Percentiles rank a stretch among this genome's conserved stretches.
Conservation (phyloP, 1,284 basidiomycete species). For the Fomes fomentarius region DNA sequence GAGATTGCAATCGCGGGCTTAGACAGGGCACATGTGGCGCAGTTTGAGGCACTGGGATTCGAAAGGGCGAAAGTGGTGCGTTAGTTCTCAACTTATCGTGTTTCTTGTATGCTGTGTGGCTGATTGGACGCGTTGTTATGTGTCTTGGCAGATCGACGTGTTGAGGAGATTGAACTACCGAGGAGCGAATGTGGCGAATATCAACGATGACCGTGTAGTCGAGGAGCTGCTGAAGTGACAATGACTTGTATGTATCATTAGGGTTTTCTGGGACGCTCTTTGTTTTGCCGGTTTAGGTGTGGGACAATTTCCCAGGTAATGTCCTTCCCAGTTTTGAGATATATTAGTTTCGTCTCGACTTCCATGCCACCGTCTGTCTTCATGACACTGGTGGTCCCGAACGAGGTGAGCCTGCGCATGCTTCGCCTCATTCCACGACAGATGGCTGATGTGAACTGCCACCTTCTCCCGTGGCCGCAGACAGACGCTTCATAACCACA, state of each 20-base stretch:
- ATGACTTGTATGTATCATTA: conserved; percentile 14
- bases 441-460: too few relatives aligned
- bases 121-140: not conserved
- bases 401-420: too few relatives aligned
- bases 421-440: too few relatives aligned
- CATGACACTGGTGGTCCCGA: too few relatives aligned
- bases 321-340: too few relatives aligned
- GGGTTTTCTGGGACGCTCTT: too few relatives aligned
- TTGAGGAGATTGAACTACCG: conserved; percentile 92
- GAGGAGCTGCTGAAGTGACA: conserved; percentile 55
- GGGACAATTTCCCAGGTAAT: too few relatives aligned
- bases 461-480: too few relatives aligned
- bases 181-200: conserved; percentile 66
- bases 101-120: not conserved
- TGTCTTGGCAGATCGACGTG: conserved; percentile 72
- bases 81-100: conserved; percentile 29
- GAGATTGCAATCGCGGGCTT: conserved; percentile 79
- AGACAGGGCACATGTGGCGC: conserved; percentile 72
- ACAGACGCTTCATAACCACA: too few relatives aligned
- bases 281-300: too few relatives aligned
- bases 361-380: too few relatives aligned
- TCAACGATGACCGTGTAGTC: conserved; percentile 62
- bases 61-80: conserved; percentile 76
- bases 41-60: conserved; percentile 77
- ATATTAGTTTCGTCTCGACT: too few relatives aligned